phyloP scores from a whole-genome alignment of 768 basidiomycete genomes.

The Tephrocybe sp. region DNA sequence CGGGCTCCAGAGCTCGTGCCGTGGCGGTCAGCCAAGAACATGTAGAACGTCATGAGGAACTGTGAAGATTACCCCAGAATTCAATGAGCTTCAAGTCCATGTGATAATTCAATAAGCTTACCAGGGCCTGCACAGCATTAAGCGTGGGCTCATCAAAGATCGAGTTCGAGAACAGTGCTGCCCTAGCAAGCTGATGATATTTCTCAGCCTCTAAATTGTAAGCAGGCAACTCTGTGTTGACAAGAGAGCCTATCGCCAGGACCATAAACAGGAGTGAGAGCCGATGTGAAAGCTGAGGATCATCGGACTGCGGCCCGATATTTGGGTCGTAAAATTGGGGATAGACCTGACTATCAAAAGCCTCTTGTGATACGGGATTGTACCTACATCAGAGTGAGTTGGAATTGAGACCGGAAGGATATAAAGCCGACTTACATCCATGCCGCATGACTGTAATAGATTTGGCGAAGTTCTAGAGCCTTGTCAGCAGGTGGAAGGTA shows the following conservation, averaged over 20 bases:
- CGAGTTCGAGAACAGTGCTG: slow-evolving; percentile 61
- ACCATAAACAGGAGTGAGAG: slow-evolving; percentile 67
- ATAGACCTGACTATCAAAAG: slow-evolving; percentile 63
- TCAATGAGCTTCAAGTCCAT: slow-evolving; percentile 9
- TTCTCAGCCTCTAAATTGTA: slow-evolving; percentile 71
- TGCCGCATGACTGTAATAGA: slow-evolving; percentile 64
- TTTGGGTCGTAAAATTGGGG: slow-evolving; percentile 54
- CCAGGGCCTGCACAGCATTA: slow-evolving; percentile 66
- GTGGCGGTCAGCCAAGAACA: slow-evolving; percentile 69
- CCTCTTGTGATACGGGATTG: slow-evolving; percentile 59
- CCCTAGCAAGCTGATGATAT: slow-evolving; percentile 66
- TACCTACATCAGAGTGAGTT: slow-evolving; percentile 45
- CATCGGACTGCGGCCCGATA: slow-evolving; percentile 43
- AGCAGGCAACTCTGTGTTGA: slow-evolving; percentile 53
- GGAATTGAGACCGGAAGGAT: slow-evolving; percentile 1
- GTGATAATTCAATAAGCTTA: slow-evolving; percentile 29
- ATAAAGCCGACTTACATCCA: slow-evolving; percentile 57
- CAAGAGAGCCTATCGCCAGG: slow-evolving; percentile 63
- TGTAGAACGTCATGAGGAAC: slow-evolving; percentile 72
- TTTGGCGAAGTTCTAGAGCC: slow-evolving; percentile 59
- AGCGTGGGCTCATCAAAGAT: slow-evolving; percentile 71
- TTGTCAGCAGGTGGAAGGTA: slow-evolving; percentile 64
- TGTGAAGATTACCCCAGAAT: slow-evolving; percentile 26
- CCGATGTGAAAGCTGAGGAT: slow-evolving; percentile 55
- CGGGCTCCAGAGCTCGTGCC: slow-evolving; percentile 63